Percentiles rank a stretch among this genome's conserved stretches.
phyloP scores from a whole-genome alignment of 1,284 basidiomycete species.

The Blastosporella zonata region DNA sequence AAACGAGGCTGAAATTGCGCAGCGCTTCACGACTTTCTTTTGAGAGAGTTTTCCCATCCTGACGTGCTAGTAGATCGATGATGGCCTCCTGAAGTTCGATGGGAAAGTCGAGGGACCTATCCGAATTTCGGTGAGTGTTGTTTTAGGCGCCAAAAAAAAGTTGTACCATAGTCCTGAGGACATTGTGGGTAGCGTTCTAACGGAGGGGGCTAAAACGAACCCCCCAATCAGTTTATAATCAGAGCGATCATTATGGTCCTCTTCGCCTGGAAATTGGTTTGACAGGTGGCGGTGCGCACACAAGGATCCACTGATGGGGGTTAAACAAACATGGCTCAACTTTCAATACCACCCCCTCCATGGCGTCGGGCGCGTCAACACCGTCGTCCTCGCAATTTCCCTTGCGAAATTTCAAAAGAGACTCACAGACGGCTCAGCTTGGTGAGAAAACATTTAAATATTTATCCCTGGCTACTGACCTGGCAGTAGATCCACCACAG shows the following conservation, averaged over 20 bases:
- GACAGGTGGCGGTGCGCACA: neutral
- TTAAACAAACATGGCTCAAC: constrained; percentile 3
- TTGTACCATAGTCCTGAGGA: neutral
- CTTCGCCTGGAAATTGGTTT: too few relatives aligned
- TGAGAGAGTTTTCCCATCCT: neutral
- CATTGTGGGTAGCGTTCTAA: neutral
- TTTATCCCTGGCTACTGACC: neutral
- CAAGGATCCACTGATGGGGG: neutral
- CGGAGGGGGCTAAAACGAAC: neutral
- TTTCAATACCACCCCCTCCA: neutral
- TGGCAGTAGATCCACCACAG: constrained; percentile 17
- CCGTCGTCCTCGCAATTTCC: constrained; percentile 6
- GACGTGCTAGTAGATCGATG: neutral
- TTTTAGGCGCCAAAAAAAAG: neutral
- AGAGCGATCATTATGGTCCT: neutral
- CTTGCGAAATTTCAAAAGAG: constrained; percentile 5
- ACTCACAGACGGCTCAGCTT: constrained; percentile 6
- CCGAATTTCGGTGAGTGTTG: neutral
- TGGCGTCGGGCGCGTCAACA: constrained; percentile 4
- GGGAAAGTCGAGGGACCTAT: neutral
- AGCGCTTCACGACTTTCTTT: neutral
- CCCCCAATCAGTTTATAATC: neutral
- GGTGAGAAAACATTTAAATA: neutral
- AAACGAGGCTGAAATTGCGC: neutral
- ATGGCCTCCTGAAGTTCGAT: neutral